Percentiles rank a stretch among this genome's conserved stretches.
phyloP scores from a whole-genome alignment of 345 rosid species.

The Hibiscus mutabilis region DNA sequence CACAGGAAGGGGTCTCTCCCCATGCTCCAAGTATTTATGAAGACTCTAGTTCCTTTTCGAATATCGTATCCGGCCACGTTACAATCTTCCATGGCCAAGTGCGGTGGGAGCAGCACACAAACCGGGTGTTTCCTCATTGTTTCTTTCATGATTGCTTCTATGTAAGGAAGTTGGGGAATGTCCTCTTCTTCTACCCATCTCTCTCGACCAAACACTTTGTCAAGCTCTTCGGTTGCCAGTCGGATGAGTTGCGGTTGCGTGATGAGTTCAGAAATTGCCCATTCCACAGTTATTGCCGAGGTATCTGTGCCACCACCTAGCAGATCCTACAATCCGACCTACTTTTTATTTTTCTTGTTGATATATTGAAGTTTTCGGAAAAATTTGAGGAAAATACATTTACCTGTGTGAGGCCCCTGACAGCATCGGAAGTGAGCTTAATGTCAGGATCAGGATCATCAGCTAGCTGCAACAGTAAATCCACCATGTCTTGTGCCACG shows the following conservation, averaged over 20 bases:
- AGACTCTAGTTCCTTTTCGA: neutral
- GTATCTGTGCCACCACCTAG: neutral
- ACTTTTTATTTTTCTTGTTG: too few species aligned
- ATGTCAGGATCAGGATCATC: neutral
- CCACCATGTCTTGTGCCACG: neutral
- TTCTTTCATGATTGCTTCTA: neutral
- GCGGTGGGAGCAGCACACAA: neutral
- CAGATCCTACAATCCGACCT: neutral
- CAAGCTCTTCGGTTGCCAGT: neutral
- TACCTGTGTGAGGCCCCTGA: neutral
- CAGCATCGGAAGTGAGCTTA: constrained; percentile 2
- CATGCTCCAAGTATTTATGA: neutral
- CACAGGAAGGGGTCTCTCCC: neutral
- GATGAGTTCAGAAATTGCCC: neutral
- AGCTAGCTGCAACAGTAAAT: neutral
- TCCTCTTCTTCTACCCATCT: neutral
- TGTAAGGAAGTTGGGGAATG: neutral
- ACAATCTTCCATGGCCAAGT: neutral
- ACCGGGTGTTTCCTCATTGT: neutral
- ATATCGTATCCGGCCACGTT: neutral
- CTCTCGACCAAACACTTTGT: neutral
- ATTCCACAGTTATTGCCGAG: neutral
- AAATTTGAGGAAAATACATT: neutral
- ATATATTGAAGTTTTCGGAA: too few species aligned
- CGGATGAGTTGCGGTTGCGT: neutral